Conservation (phyloP, 2,329 filamentous ascomycete species). For the Penicillium sp. region DNA sequence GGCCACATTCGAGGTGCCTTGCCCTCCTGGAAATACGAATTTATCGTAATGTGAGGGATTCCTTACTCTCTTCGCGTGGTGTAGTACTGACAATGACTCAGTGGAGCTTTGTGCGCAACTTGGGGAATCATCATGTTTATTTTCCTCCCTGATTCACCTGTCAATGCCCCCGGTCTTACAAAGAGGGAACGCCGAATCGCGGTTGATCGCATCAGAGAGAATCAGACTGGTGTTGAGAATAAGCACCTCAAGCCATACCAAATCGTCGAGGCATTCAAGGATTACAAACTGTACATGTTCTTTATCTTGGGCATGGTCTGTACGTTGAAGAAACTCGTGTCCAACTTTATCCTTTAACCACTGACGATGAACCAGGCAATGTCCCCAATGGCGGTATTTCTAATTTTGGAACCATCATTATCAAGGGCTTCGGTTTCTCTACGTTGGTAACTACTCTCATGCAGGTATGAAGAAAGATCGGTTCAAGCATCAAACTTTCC, state of each 20-base stretch:
- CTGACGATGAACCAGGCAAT: slow-evolving; percentile 39
- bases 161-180: slow-evolving; percentile 56
- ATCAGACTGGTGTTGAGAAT: slow-evolving; percentile 63
- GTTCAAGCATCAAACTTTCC: too few species aligned
- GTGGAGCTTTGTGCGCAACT: slow-evolving; percentile 55
- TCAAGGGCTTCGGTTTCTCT: slow-evolving; percentile 59
- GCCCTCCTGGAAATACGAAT: slow-evolving; percentile 67
- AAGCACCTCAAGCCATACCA: slow-evolving; percentile 58
- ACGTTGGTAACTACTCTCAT: slow-evolving; percentile 58
- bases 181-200: slow-evolving; percentile 57
- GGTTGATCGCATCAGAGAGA: slow-evolving; percentile 57
- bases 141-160: slow-evolving; percentile 60
- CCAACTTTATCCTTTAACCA: neutral
- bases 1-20: slow-evolving; percentile 61
- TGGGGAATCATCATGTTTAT: slow-evolving; percentile 63
- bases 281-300: slow-evolving; percentile 63
- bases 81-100: slow-evolving; percentile 14
- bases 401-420: slow-evolving; percentile 62
- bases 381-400: slow-evolving; percentile 59
- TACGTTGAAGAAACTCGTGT: slow-evolving; percentile 14
- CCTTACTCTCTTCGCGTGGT: too few species aligned
- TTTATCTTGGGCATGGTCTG: slow-evolving; percentile 54
- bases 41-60: slow-evolving; percentile 58
- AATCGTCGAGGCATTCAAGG: slow-evolving; percentile 57
- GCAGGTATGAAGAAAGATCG: slow-evolving; percentile 37